Conservation (phyloP, 164 flowering plant species). For the Liriodendron chinense region DNA sequence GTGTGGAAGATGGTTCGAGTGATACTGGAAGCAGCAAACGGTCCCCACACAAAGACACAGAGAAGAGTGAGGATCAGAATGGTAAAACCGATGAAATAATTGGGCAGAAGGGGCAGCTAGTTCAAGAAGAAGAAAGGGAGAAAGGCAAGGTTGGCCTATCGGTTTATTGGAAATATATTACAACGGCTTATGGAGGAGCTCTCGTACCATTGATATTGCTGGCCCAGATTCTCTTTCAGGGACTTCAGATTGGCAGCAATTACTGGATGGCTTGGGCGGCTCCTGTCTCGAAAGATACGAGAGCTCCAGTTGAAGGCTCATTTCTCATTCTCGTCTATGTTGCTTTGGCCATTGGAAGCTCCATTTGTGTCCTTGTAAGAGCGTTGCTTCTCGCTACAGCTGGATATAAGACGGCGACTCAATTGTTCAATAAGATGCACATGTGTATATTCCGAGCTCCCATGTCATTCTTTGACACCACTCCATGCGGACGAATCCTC, state of each 20-base stretch:
- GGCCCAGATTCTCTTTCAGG: conserved; percentile 52
- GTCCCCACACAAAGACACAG: conserved; percentile 16
- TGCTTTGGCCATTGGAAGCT: conserved; percentile 63
- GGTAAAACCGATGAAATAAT: conserved; percentile 35
- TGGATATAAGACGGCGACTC: conserved; percentile 71
- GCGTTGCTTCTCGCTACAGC: conserved; percentile 50
- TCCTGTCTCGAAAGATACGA: conserved; percentile 54
- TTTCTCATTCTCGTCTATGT: conserved; percentile 61
- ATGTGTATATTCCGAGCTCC: conserved; percentile 78
- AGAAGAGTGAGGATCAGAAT: conserved; percentile 16
- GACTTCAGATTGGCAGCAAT: conserved; percentile 86
- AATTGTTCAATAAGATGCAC: conserved; percentile 83
- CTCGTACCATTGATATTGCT: conserved; percentile 70
- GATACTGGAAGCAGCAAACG: conserved; percentile 1
- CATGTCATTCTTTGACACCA: conserved; percentile 94
- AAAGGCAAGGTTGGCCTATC: conserved; percentile 72
- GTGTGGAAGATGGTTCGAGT: conserved; percentile 12
- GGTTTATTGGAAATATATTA: conserved; percentile 81
- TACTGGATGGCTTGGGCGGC: conserved; percentile 98
- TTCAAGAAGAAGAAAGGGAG: conserved; percentile 94
- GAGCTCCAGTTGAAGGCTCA: conserved; percentile 39
- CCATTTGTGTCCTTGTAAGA: conserved; percentile 55
- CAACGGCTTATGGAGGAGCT: conserved; percentile 70
- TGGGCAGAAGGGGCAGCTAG: conserved; percentile 58
- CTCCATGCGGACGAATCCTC: conserved; percentile 87